Base-by-base conservation (phyloP, 1,284 basidiomycete species). In the Malassezia caprae region DNA sequence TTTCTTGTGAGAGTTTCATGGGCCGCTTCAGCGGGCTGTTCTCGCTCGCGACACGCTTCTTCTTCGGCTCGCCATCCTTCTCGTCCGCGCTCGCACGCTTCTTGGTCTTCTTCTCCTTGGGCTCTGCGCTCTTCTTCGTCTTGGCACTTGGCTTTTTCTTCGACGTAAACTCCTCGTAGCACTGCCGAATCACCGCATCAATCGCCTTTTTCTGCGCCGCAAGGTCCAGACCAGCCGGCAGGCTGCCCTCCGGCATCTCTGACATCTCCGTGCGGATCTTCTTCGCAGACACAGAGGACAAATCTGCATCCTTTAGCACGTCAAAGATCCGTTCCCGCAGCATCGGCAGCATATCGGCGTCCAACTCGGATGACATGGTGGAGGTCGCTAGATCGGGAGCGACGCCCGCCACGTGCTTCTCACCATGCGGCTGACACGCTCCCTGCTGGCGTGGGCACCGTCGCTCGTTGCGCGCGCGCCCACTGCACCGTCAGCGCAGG, bases 1-100 rank as follows among this genome's bases (percentile, higher is more conserved):
- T 59, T 39, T 56, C 57, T 17, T 63, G 49, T 4, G 62, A 63
- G 24, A 74, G 63, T 11, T 68, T 56, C 28, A 74, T 57, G 8
- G 72, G 71, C 30, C 64, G 45, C 46, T 73, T 74, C 57, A 74
- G 67, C 8, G 72, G 66, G 48, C 69, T 74, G 60, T 73, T 73
- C 15, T 69, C 66, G 56, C 69, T 75, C 26, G 57, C 48, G 1
- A 59, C 46, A 27, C 62, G 53, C 57, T 70, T 72, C 56, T 67
- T 70, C 60, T 69, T 72, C 21, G 62, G 62, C 53, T 65, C 63
- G 17, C 32, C 53, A 17, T 39, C 26, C 42, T 50, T 43, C 27
- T 63, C 60, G 24, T 51, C 56, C 17, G 54, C 60, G 32, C 59
- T n/a, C 21, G 15, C 23, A 19, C 49, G 30, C 43, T 58, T 58